Evolutionary conservation across 331 rosid species (phyloP).

Genomic region (Quercus lobata): DNA sequence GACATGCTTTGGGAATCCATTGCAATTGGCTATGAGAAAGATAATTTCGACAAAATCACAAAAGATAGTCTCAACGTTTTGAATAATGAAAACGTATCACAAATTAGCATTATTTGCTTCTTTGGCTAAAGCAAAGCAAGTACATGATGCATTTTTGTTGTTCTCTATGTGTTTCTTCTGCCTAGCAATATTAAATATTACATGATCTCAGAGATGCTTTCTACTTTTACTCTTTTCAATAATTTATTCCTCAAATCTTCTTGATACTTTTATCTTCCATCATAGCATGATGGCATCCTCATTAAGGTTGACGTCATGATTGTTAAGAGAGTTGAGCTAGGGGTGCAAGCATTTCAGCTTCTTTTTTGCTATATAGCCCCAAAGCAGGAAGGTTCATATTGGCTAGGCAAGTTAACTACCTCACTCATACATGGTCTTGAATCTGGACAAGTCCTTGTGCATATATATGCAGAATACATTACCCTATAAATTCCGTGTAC

Average conservation of each 20-base stretch:
- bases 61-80: neutral
- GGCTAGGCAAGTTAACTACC: neutral
- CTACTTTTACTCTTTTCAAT: neutral
- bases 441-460: slow-evolving; percentile 16
- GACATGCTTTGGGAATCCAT: too few species aligned
- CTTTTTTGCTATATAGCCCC: neutral
- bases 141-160: too few species aligned
- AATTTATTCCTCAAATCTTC: neutral
- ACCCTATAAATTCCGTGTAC: slow-evolving; percentile 17
- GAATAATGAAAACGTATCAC: neutral
- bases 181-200: too few species aligned
- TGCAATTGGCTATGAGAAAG: too few species aligned
- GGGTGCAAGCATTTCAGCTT: neutral
- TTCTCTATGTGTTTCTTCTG: too few species aligned
- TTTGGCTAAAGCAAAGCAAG: neutral
- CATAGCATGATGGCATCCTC: neutral
- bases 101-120: neutral
- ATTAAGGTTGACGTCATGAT: neutral
- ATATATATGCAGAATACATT: slow-evolving; percentile 13
- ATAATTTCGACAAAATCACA: too few species aligned
- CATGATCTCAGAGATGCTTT: neutral
- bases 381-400: too few species aligned
- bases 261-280: neutral
- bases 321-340: neutral
- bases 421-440: slow-evolving; percentile 13